phyloP scores from a whole-genome alignment of 805 yeast species.

The Suhomyces xylopsoci region DNA sequence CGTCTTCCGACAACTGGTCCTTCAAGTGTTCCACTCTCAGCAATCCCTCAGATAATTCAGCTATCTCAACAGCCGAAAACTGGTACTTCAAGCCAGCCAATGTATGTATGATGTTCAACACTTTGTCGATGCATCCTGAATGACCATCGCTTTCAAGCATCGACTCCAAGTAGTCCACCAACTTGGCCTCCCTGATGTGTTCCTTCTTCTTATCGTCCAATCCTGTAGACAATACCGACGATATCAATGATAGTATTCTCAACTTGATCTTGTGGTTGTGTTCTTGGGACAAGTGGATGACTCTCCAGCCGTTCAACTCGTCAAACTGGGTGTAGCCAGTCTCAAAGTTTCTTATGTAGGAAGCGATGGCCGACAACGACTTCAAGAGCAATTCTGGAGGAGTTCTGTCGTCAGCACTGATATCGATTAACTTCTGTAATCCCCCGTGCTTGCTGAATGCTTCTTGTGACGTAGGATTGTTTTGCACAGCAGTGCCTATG shows the following conservation, averaged over 20 bases:
- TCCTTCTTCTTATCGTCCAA: constrained; percentile 36
- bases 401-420: constrained; percentile 30
- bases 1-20: constrained; percentile 54
- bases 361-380: constrained; percentile 74
- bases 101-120: constrained; percentile 48
- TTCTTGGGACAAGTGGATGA: constrained; percentile 30
- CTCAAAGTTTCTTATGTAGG: constrained; percentile 65
- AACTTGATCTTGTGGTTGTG: constrained; percentile 44
- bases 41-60: constrained; percentile 33
- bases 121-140: constrained; percentile 55
- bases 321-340: constrained; percentile 56
- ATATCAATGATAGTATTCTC: constrained; percentile 54
- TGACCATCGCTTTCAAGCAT: constrained; percentile 35
- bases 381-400: constrained; percentile 47
- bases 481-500: constrained; percentile 90
- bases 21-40: constrained; percentile 38
- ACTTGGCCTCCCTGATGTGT: constrained; percentile 35
- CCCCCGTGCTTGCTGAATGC: constrained; percentile 58
- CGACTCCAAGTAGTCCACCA: constrained; percentile 32
- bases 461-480: constrained; percentile 73
- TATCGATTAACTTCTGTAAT: constrained; percentile 40
- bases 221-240: constrained; percentile 59
- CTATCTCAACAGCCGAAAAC: constrained; percentile 45
- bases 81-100: constrained; percentile 41
- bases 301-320: constrained; percentile 59